Evolutionary conservation across 1,284 basidiomycete genomes (phyloP).

Genomic region (Porogramme epimiltina): DNA sequence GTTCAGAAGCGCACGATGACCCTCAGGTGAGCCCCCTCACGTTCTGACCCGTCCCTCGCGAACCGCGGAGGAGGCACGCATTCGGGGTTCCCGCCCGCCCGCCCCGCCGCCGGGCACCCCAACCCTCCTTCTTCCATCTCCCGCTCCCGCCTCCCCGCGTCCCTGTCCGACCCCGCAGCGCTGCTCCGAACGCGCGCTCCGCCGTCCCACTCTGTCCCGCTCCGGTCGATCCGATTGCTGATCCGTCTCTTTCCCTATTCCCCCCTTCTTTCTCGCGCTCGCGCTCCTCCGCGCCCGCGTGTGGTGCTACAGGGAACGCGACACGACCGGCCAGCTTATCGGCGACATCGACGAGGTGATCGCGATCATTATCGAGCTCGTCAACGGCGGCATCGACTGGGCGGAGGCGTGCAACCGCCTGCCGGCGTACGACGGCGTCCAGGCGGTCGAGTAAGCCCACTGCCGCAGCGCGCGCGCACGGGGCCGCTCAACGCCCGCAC

Average conservation of each 20-base stretch:
- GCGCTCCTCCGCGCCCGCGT: background rate
- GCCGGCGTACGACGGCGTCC: constrained; percentile 87
- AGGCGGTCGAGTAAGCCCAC: constrained; percentile 63
- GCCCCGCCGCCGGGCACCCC: background rate
- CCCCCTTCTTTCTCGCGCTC: background rate
- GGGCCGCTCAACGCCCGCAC: background rate
- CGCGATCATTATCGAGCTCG: constrained; percentile 75
- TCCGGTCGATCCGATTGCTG: background rate
- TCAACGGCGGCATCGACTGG: constrained; percentile 80
- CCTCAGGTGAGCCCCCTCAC: constrained; percentile 63
- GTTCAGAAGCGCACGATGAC: constrained; percentile 89
- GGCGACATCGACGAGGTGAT: constrained; percentile 93
- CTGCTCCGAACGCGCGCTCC: background rate
- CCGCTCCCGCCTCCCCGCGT: background rate
- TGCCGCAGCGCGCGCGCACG: background rate
- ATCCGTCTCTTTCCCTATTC: background rate
- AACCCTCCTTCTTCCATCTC: background rate
- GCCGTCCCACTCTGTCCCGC: background rate
- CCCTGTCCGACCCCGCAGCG: background rate
- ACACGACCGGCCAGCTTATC: constrained; percentile 92
- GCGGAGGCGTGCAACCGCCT: constrained; percentile 72
- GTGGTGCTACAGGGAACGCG: constrained; percentile 78
- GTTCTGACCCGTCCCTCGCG: constrained; percentile 4
- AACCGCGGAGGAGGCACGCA: background rate
- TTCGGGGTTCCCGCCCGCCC: background rate